phyloP scores from a whole-genome alignment of 1,284 basidiomycete genomes.

The Trametes polyzona region DNA sequence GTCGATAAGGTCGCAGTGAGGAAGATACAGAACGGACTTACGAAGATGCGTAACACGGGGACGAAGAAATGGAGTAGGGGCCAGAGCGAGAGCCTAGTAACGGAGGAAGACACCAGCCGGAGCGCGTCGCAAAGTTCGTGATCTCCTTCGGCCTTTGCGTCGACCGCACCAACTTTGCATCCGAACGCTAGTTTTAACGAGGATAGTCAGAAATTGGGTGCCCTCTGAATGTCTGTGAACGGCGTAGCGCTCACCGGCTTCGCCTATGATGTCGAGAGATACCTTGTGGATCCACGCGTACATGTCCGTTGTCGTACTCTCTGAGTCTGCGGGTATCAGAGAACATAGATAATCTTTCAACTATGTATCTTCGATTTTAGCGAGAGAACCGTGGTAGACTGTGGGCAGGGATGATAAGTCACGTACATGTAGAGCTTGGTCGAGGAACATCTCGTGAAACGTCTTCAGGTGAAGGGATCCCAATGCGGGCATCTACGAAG shows the following conservation, averaged over 20 bases:
- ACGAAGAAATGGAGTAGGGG: conserved; percentile 14
- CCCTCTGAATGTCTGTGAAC: background rate
- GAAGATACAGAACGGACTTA: conserved; percentile 2
- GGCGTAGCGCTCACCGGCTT: conserved; percentile 39
- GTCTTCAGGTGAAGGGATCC: too few relatives aligned
- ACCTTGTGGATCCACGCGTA: conserved; percentile 44
- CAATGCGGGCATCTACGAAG: too few relatives aligned
- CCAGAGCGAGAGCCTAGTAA: background rate
- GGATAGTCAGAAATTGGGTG: background rate
- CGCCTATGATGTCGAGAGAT: conserved; percentile 53
- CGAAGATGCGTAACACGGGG: conserved; percentile 20
- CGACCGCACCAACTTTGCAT: conserved; percentile 44
- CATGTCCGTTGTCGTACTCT: conserved; percentile 40
- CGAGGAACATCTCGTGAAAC: too few relatives aligned
- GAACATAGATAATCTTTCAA: too few relatives aligned
- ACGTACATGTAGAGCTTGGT: too few relatives aligned
- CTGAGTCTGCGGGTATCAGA: conserved; percentile 10
- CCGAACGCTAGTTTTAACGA: conserved; percentile 46
- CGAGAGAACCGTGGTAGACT: too few relatives aligned
- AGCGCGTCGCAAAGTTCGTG: conserved; percentile 49
- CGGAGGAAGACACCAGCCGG: conserved; percentile 27
- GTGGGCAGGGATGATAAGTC: too few relatives aligned
- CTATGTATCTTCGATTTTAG: too few relatives aligned
- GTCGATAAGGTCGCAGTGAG: too few relatives aligned
- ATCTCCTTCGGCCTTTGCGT: conserved; percentile 26